Evolutionary conservation across 2,329 filamentous ascomycete genomes (phyloP).

Genomic region (Xylariaceae sp.): DNA sequence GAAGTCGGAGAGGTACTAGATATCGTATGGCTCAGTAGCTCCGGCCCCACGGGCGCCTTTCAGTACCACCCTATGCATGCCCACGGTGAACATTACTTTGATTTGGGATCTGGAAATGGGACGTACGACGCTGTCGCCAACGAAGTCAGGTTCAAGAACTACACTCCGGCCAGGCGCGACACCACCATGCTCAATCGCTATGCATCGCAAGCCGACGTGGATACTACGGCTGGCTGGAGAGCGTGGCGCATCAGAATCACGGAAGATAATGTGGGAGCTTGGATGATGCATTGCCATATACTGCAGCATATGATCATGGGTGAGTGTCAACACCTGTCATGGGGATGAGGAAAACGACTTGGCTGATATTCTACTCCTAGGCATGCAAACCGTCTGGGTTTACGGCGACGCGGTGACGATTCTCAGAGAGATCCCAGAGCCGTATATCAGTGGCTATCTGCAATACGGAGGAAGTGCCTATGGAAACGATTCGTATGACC

Average conservation of each 20-base stretch:
- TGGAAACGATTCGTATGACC: conserved; percentile 36
- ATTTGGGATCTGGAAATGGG: conserved; percentile 50
- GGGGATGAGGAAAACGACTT: background rate
- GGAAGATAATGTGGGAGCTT: conserved; percentile 49
- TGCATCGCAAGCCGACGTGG: conserved; percentile 33
- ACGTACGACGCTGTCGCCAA: conserved; percentile 48
- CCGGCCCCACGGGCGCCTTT: conserved; percentile 33
- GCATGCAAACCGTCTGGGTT: conserved; percentile 41
- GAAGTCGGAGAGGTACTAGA: conserved; percentile 54
- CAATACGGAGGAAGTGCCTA: conserved; percentile 43
- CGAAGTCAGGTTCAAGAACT: conserved; percentile 37
- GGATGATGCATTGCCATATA: conserved; percentile 61
- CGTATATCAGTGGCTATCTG: conserved; percentile 39
- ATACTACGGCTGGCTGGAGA: conserved; percentile 52
- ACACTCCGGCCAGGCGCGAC: conserved; percentile 38
- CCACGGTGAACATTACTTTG: conserved; percentile 52
- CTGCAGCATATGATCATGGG: conserved; percentile 57
- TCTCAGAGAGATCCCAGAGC: conserved; percentile 29
- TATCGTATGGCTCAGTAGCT: conserved; percentile 46
- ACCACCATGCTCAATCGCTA: conserved; percentile 57
- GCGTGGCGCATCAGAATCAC: conserved; percentile 52
- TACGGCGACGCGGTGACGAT: conserved; percentile 37
- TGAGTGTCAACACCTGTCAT: conserved; percentile 21
- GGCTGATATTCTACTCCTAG: conserved; percentile 16
- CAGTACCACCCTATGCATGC: conserved; percentile 53